A percentile compares a stretch with the other conserved stretches of the same genome.
These are phyloP conservation scores for Colletotrichum aenigma DNA, from an alignment of 2,329 filamentous ascomycete species.

Conservation along the genomic window DNA sequence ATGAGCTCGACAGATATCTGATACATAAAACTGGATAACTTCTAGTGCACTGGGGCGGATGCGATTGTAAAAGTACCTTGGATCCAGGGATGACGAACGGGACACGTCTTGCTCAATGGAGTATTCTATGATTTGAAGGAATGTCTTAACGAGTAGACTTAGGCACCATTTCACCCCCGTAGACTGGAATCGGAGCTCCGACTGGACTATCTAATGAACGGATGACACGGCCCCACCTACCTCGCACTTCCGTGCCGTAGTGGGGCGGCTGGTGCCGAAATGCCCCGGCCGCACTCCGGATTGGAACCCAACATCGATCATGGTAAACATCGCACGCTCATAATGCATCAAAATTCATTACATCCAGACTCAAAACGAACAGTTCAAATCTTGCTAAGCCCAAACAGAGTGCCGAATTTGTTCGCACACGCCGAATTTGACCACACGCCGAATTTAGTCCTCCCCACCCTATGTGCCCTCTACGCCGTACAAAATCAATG, in stretches of 20 bases:
- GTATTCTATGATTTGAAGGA: not conserved
- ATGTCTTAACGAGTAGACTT: not conserved
- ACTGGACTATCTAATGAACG: not conserved
- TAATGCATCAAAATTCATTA: not conserved
- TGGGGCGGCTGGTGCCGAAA: not conserved
- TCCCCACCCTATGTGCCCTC: not conserved
- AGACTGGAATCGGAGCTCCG: not conserved
- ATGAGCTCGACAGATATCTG: not conserved
- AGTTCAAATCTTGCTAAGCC: not conserved
- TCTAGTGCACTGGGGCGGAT: not conserved
- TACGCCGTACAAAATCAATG: not conserved
- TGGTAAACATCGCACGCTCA: not conserved
- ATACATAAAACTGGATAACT: not conserved
- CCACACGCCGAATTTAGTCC: accelerated
- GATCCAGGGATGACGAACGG: not conserved
- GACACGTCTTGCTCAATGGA: not conserved
- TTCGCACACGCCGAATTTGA: no score
- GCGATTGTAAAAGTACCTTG: not conserved
- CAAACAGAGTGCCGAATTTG: not conserved
- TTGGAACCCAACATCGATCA: not conserved
- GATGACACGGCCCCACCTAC: not conserved
- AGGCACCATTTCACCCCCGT: not conserved
- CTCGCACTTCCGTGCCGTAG: accelerated
- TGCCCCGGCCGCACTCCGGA: not conserved
- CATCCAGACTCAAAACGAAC: not conserved